Base-by-base conservation (phyloP, 2,329 filamentous ascomycete species). In the Clonostachys sp. region DNA sequence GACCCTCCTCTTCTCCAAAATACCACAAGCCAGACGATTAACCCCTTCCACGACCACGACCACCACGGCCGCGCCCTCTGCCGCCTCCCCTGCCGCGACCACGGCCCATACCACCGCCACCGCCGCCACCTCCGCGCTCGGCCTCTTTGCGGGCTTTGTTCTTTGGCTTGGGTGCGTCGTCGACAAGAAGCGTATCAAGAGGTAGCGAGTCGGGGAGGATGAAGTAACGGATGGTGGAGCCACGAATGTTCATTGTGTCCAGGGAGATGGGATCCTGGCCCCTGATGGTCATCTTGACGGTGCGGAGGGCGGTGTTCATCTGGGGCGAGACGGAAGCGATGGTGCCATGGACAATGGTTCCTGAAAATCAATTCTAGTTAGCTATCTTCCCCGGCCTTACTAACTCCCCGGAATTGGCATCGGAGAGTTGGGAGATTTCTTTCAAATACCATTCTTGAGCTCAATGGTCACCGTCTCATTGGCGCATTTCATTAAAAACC, bases 381-480 rank as follows among this genome's bases (percentile, higher is more conserved):
- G 24, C 24, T 30, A 30, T 30, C 24, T 30, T 30, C 9, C 24
- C 24, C 24, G 3, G 24, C 4, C 8, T 30, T 24, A 3, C 24
- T 5, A 30, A 2, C 7, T 8, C 24, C 8, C 24, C 8, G 8
- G 24, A 30, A 30, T 30, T 30, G 20, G 17, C 16, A n/a, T 41
- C 33, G n/a, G 42, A 39, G 36, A 30, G 49, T 41, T 12, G 33
- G 41, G 34, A 30, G 24, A 30, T 30, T 30, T 30, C 24, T 30
- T 10, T 12, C 41, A 58, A 68, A 42, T 76, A 94, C 91, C 94
- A 81, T 97, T 97, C 72, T 99, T 99, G 58, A 99, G 79, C 72
- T 99, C 94, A 69, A 99, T 89, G 41, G 92, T 97, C 61, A 97
- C 94, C 61, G 94, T 96, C 77, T 99, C 94, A 71, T 96, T 97